Evolutionary conservation across 179 eudicot species (phyloP), one percentile per base, ranked within the genome.

Genomic region (Beta corolliflora): DNA sequence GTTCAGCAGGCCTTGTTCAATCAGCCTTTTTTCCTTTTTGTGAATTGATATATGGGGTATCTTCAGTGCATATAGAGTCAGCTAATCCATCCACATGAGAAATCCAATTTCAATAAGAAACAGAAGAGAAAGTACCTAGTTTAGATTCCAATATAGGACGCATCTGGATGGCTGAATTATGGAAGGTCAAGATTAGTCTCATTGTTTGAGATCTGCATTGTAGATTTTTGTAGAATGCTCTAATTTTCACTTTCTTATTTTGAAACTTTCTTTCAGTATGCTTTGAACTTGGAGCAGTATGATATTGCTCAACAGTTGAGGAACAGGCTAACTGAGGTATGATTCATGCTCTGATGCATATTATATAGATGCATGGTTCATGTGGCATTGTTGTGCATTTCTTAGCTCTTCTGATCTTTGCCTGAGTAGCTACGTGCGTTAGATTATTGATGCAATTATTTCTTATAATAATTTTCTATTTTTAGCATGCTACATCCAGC

Each of bases 221-320:
- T 60, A 7, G 44, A 41, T 5, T 15, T 69, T 7, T 41, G 5
- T 3, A 19, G 46, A 10, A 50, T 73, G 53, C 2, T 13, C 21
- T 25, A 5, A 31, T 3, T 18, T 77, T 58, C 4, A 41, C 9
- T 15, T 14, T 36, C 41, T 36, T 66, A 52, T 29, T 7, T 64
- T 77, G 21, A 11, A 16, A 4, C 9, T 79, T 85, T 45, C 18
- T 84, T 86, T 89, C 93, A 95, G 99, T 95, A 90, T 85, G 93
- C 97, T 82, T 94, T n/a, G 92, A 95, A 95, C 85, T 72, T 94
- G 94, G 98, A 95, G 88, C 91, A 94, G 88, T 95, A 90, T 72
- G 99, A 94, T 67, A 81, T 91, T 82, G 98, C 99, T 50, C 90
- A 95, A 83, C 91, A 94, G 79, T 85, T 95, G 88, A 92, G 98